Conservation (phyloP, 495 filamentous ascomycete species). For the Penicillium coffeae region DNA sequence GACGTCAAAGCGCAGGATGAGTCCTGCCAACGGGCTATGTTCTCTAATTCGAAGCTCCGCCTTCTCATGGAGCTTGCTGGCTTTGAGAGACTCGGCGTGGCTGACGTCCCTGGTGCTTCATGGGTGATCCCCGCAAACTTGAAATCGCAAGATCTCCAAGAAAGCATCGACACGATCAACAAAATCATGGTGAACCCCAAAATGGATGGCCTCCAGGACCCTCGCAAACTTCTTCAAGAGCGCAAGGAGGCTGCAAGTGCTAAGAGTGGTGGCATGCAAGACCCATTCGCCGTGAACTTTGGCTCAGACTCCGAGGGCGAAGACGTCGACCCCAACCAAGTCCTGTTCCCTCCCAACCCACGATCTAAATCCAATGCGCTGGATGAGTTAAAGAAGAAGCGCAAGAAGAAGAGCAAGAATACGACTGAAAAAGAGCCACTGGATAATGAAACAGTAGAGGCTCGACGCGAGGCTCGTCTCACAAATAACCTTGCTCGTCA, state of each 20-base stretch:
- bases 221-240: conserved; percentile 72
- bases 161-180: conserved; percentile 60
- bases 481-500: conserved; percentile 59
- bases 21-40: conserved; percentile 66
- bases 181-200: conserved; percentile 67
- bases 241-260: conserved; percentile 54
- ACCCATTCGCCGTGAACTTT: conserved; percentile 41
- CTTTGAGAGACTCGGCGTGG: conserved; percentile 61
- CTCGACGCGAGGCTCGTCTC: conserved; percentile 49
- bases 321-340: conserved; percentile 56
- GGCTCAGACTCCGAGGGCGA: conserved; percentile 62
- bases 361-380: conserved; percentile 44
- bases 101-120: conserved; percentile 67
- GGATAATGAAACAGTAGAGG: conserved; percentile 49
- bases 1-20: conserved; percentile 68
- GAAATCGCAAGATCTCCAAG: conserved; percentile 57
- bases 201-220: conserved; percentile 66
- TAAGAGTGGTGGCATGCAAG: conserved; percentile 36
- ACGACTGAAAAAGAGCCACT: conserved; percentile 34
- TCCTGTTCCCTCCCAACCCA: conserved; percentile 61
- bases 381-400: conserved; percentile 50
- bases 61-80: conserved; percentile 77
- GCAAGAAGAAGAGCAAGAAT: conserved; percentile 41
- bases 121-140: conserved; percentile 76
- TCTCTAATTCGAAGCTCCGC: conserved; percentile 85